Evolutionary conservation across 352 stramenopile species (phyloP), one percentile per base, ranked within the genome.

Genomic region (Pythium phragmitis): DNA sequence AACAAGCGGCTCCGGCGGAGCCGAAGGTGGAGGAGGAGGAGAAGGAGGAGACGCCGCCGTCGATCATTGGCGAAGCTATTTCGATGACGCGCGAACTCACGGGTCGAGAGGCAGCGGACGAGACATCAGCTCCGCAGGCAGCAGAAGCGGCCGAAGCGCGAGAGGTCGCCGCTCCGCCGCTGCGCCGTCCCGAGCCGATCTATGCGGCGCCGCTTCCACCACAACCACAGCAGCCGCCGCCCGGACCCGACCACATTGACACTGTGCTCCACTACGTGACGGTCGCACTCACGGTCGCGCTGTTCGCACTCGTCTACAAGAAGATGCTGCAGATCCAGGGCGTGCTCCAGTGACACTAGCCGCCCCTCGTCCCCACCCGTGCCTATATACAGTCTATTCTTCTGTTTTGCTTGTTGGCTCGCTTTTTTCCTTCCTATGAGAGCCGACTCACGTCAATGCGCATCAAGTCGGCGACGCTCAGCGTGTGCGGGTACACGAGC

Each of bases 261-360:
- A 78, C 70, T 0, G 67, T 93, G 36, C 61, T 93, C 52, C 80
- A 91, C 62, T 91, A 91, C 57, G 37, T 93, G 41, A 87, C 77
- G 13, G 57, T 88, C 34, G 82, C 73, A 5, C 75, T 91, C 12
- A 70, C 87, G 6, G 70, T 91, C 6, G 85, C 82, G 34, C 68
- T 93, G 12, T 87, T 93, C 57, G 85, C 80, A 0, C 48, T 93
- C 28, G 60, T 93, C 19, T 93, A 93, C 73, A 90, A 88, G 65
- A 89, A 89, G 58, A 68, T 93, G n/a, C 67, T 93, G 28, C 83
- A 93, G 63, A 75, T 81, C 63, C 78, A 93, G 37, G 85, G 85
- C 37, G 63, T 91, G 16, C 49, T 90, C 9, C 77, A 85, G 53
- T 72, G 55, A 57, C 21, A 21, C 21, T 21, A 21, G 1, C 21